phyloP scores from a whole-genome alignment of 164 flowering plant genomes.

The Cinnamomum micranthum region DNA sequence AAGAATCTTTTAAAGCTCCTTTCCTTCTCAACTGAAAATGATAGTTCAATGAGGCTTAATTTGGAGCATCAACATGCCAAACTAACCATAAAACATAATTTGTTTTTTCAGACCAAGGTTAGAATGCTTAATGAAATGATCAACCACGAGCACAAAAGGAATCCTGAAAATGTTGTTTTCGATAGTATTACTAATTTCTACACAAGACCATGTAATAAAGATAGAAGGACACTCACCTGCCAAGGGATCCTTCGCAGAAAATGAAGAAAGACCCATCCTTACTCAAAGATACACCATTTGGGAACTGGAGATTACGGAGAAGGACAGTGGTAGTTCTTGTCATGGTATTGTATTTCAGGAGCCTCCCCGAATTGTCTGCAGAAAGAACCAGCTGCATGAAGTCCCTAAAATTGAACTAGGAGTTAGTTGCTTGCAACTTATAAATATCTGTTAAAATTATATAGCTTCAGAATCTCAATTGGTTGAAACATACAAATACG shows the following conservation, averaged over 20 bases:
- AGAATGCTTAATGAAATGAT: too few species aligned
- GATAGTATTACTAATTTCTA: too few species aligned
- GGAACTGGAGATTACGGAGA: conserved; percentile 53
- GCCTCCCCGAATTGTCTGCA: conserved; percentile 61
- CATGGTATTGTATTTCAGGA: conserved; percentile 63
- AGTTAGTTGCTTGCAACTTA: background rate
- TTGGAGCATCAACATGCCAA: too few species aligned
- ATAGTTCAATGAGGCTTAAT: too few species aligned
- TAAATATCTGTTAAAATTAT: background rate
- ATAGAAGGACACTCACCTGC: conserved; percentile 39
- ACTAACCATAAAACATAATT: too few species aligned
- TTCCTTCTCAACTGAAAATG: too few species aligned
- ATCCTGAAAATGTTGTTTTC: too few species aligned
- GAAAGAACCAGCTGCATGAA: conserved; percentile 75
- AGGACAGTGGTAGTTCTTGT: conserved; percentile 68
- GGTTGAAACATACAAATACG: too few species aligned
- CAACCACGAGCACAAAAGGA: too few species aligned
- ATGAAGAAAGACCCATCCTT: conserved; percentile 69
- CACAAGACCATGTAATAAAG: background rate
- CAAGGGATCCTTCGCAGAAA: conserved; percentile 57
- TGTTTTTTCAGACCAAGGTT: too few species aligned
- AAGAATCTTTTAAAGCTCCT: too few species aligned
- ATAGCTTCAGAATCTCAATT: too few species aligned
- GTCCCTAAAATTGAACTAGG: conserved; percentile 38
- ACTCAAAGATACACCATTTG: conserved; percentile 74